Evolutionary conservation across 345 rosid species (phyloP).

Genomic region (Durio zibethinus): DNA sequence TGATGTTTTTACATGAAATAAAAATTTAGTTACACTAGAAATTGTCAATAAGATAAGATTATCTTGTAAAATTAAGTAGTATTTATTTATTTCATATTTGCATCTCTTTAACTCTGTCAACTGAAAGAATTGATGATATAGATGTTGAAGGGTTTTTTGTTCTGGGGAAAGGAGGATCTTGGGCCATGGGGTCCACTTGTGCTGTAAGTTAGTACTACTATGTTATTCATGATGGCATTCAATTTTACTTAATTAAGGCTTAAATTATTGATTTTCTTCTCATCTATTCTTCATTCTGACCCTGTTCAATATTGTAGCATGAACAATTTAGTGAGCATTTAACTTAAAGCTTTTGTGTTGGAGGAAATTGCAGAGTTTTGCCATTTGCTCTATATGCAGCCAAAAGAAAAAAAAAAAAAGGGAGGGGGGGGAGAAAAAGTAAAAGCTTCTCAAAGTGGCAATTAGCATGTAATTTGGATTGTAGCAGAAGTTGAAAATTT

Average conservation of each 20-base stretch:
- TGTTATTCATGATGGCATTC: background rate
- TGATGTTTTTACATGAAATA: too few relatives aligned
- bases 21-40: too few relatives aligned
- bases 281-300: background rate
- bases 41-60: background rate
- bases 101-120: background rate
- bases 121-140: background rate
- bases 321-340: background rate
- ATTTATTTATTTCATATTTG: background rate
- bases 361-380: too few relatives aligned
- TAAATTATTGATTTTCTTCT: background rate
- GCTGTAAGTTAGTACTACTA: background rate
- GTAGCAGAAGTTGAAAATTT: too few relatives aligned
- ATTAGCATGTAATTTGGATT: too few relatives aligned
- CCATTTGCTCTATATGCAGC: too few relatives aligned
- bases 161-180: slow-evolving; percentile 6
- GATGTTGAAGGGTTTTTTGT: background rate
- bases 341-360: background rate
- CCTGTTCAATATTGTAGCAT: background rate
- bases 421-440: too few relatives aligned
- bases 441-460: too few relatives aligned
- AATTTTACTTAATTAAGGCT: background rate
- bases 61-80: background rate
- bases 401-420: too few relatives aligned
- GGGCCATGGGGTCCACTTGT: background rate